A percentile compares a stretch with the other conserved stretches of the same genome.
Conservation (phyloP, 805 yeast genomes). For the Candida takata region DNA sequence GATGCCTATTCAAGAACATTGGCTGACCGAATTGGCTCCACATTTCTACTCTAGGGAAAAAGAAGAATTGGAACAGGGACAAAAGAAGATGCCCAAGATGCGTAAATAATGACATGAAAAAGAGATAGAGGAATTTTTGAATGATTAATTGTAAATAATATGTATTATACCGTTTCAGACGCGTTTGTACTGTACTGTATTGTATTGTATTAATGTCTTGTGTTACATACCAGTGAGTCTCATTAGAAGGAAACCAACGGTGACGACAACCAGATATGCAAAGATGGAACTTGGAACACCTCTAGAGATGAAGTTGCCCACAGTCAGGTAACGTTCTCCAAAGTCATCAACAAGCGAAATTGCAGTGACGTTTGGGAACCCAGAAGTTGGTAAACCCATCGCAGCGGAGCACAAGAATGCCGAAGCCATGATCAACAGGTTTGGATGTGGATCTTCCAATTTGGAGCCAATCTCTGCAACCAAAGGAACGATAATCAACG, state of each 20-base stretch:
- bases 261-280: slow-evolving; percentile 63
- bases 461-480: slow-evolving; percentile 84
- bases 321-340: slow-evolving; percentile 85
- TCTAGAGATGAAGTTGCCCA: slow-evolving; percentile 75
- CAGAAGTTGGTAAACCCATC: slow-evolving; percentile 96
- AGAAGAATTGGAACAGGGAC: slow-evolving; percentile 14
- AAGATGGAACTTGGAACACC: slow-evolving; percentile 86
- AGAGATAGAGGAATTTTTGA: no score
- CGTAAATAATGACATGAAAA: slow-evolving; percentile 5
- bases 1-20: slow-evolving; percentile 60
- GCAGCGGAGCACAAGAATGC: slow-evolving; percentile 82
- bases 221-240: slow-evolving; percentile 33
- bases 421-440: slow-evolving; percentile 61
- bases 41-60: slow-evolving; percentile 29
- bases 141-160: no score
- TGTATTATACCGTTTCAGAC: no score
- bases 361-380: slow-evolving; percentile 97
- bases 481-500: slow-evolving; percentile 84
- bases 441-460: slow-evolving; percentile 73
- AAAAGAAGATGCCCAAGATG: slow-evolving; percentile 17
- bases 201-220: not conserved
- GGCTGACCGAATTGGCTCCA: slow-evolving; percentile 73
- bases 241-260: slow-evolving; percentile 77
- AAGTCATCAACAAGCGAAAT: slow-evolving; percentile 90
- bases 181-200: no score